Evolutionary conservation across 192 early-diverging fungal genomes (phyloP).

Genomic region (Entomortierella chlamydospora): DNA sequence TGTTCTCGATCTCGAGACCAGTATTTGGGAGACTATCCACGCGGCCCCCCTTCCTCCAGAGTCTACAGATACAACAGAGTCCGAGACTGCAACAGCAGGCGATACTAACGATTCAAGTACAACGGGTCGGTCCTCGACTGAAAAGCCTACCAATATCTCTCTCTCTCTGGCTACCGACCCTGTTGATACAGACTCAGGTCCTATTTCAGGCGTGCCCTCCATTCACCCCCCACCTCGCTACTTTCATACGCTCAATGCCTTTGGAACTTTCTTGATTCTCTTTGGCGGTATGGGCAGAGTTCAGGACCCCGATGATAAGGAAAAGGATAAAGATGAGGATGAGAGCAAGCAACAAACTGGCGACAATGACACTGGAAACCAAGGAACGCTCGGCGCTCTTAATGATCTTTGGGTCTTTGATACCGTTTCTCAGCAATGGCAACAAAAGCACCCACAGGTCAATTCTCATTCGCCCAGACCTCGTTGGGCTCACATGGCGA

Average conservation of each 20-base stretch:
- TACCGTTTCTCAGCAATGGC: slow-evolving; percentile 45
- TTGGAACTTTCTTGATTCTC: slow-evolving; percentile 37
- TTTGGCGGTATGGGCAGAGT: slow-evolving; percentile 45
- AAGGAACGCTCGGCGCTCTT: slow-evolving; percentile 29
- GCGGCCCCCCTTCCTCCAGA: neutral
- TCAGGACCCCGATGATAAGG: neutral
- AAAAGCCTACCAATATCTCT: neutral
- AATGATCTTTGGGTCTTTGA: slow-evolving; percentile 44
- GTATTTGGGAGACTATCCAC: slow-evolving; percentile 26
- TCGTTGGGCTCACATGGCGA: slow-evolving; percentile 50
- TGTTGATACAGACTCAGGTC: slow-evolving; percentile 30
- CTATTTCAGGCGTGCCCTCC: slow-evolving; percentile 24
- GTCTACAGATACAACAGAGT: neutral
- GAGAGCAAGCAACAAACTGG: slow-evolving; percentile 23
- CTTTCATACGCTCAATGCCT: slow-evolving; percentile 51
- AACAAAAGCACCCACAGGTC: slow-evolving; percentile 21
- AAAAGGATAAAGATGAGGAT: neutral
- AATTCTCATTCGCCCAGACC: slow-evolving; percentile 35
- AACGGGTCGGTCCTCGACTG: neutral
- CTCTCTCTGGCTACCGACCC: slow-evolving; percentile 48
- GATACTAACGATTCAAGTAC: neutral
- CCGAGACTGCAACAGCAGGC: neutral
- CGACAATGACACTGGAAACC: neutral
- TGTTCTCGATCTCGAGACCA: slow-evolving; percentile 39
- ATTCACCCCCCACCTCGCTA: slow-evolving; percentile 35